Evolutionary conservation across 1,284 basidiomycete genomes (phyloP).

Genomic region (Moniliophthora roreri): DNA sequence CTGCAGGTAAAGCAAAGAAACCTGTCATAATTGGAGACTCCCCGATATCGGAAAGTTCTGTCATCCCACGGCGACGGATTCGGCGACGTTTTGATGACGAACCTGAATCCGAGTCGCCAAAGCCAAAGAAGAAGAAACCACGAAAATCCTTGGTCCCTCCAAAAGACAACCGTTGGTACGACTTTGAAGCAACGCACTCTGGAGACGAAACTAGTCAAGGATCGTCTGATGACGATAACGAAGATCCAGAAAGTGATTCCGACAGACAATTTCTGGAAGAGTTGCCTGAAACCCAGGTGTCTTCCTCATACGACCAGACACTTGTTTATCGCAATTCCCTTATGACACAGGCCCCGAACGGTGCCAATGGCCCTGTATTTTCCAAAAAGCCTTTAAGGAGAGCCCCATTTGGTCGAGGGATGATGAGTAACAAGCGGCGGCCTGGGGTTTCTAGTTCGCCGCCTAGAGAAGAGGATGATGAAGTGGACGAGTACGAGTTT

Average conservation of each 20-base stretch:
- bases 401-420: slow-evolving; percentile 33
- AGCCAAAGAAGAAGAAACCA: slow-evolving; percentile 31
- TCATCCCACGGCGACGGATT: slow-evolving; percentile 4
- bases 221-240: slow-evolving; percentile 48
- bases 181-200: slow-evolving; percentile 73
- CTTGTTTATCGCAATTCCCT: slow-evolving; percentile 68
- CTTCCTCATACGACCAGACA: slow-evolving; percentile 74
- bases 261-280: slow-evolving; percentile 72
- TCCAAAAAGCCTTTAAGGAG: slow-evolving; percentile 44
- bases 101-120: slow-evolving; percentile 1
- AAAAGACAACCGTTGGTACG: slow-evolving; percentile 53
- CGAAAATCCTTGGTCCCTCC: slow-evolving; percentile 28
- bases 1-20: slow-evolving; percentile 27
- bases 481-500: slow-evolving; percentile 62
- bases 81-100: slow-evolving; percentile 2
- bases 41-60: slow-evolving; percentile 24
- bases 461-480: slow-evolving; percentile 39
- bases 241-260: slow-evolving; percentile 63
- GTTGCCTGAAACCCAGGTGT: slow-evolving; percentile 67
- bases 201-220: slow-evolving; percentile 76
- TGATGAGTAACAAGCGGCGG: slow-evolving; percentile 25
- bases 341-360: slow-evolving; percentile 60
- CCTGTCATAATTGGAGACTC: slow-evolving; percentile 30
- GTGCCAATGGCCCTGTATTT: slow-evolving; percentile 48
- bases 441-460: slow-evolving; percentile 61